A percentile compares a stretch with the other conserved stretches of the same genome.
Evolutionary conservation across 768 basidiomycete genomes (phyloP).

Genomic region (Rhodocollybia butyracea): DNA sequence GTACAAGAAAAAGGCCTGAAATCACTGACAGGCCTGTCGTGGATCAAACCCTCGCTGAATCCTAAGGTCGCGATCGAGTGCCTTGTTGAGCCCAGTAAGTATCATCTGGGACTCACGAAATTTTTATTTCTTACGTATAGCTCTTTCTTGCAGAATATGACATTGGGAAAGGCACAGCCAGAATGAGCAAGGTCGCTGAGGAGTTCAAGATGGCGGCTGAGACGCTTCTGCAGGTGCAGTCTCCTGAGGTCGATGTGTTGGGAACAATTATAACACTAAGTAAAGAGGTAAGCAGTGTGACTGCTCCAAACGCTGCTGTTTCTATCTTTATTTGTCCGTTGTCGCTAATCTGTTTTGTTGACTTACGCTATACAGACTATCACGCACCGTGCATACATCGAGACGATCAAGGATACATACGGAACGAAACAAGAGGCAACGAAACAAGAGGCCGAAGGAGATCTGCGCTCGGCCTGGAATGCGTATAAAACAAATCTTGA

Average conservation of each 20-base stretch:
- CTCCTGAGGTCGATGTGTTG: not conserved
- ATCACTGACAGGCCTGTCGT: conserved; percentile 30
- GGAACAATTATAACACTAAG: not conserved
- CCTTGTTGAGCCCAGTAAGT: conserved; percentile 37
- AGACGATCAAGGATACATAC: too few relatives aligned
- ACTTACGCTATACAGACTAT: not conserved
- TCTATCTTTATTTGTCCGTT: too few relatives aligned
- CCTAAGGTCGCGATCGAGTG: conserved; percentile 38
- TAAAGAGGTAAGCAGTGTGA: not conserved
- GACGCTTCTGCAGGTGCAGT: not conserved
- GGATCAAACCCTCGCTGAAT: conserved; percentile 23
- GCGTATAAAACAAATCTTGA: too few relatives aligned
- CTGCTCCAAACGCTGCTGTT: not conserved
- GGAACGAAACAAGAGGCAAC: too few relatives aligned
- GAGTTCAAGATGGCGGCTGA: conserved; percentile 30
- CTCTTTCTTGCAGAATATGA: conserved; percentile 32
- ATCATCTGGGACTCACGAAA: not conserved
- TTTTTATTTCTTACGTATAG: not conserved
- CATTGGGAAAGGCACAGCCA: conserved; percentile 31
- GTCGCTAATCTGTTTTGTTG: not conserved
- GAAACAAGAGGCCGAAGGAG: too few relatives aligned
- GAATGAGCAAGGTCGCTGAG: conserved; percentile 26
- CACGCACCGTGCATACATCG: not conserved
- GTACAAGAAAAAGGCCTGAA: not conserved
- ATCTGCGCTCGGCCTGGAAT: too few relatives aligned